These are phyloP conservation scores for Aspergillus novofumigatus DNA, from an alignment of 2,329 filamentous ascomycete species.

Conservation along the genomic window DNA sequence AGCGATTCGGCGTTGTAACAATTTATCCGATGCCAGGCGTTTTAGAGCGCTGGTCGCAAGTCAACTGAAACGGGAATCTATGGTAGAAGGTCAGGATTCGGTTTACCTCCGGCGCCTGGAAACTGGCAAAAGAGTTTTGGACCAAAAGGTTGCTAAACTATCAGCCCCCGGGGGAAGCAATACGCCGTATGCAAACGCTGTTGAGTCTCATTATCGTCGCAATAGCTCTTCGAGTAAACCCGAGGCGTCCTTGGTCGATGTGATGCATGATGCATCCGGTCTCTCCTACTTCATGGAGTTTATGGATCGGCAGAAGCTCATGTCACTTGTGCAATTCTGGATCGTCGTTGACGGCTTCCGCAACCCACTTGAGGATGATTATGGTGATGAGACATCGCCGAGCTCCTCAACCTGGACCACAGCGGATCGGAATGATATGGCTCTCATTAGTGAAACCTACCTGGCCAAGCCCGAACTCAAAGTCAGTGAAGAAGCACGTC, in stretches of 20 bases:
- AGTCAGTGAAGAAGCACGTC: conserved; percentile 65
- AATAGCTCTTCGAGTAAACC: conserved; percentile 59
- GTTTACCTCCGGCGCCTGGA: conserved; percentile 86
- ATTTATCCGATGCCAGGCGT: conserved; percentile 84
- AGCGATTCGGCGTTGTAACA: conserved; percentile 80
- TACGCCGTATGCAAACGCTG: conserved; percentile 30
- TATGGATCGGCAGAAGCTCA: conserved; percentile 86
- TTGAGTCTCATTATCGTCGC: conserved; percentile 28
- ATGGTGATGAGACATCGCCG: conserved; percentile 64
- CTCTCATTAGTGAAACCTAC: conserved; percentile 88
- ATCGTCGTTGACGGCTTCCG: conserved; percentile 95
- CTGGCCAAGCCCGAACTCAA: conserved; percentile 77
- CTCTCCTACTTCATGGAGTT: conserved; percentile 99
- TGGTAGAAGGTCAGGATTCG: conserved; percentile 73
- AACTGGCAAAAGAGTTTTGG: conserved; percentile 81
- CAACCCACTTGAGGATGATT: conserved; percentile 84
- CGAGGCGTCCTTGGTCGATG: conserved; percentile 71
- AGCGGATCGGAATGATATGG: conserved; percentile 79
- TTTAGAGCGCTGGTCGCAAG: conserved; percentile 90
- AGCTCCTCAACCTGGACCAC: conserved; percentile 69
- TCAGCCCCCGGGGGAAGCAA: conserved; percentile 58
- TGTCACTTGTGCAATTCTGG: conserved; percentile 95
- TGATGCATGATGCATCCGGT: conserved; percentile 85
- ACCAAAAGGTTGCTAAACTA: conserved; percentile 81
- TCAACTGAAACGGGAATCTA: conserved; percentile 80